Conservation (phyloP, 257 asterid species). For the Solanum peruvianum region DNA sequence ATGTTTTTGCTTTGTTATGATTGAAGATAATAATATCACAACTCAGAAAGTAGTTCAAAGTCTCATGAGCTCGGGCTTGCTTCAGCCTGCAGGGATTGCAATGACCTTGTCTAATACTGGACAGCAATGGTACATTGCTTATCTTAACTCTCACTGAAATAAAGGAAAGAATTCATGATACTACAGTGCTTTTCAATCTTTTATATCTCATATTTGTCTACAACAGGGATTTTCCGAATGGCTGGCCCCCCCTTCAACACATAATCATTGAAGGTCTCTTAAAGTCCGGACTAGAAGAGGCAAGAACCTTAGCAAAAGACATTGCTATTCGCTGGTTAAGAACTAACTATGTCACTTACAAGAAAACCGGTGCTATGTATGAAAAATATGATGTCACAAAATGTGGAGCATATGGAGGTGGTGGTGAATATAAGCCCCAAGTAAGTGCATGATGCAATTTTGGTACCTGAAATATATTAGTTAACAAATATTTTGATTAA, state of each 20-base stretch:
- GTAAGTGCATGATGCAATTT: conserved; percentile 22
- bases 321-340: conserved; percentile 68
- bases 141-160: neutral
- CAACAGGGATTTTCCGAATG: conserved; percentile 88
- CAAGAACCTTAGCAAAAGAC: conserved; percentile 37
- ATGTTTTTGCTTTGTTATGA: neutral
- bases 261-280: conserved; percentile 76
- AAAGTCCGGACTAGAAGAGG: conserved; percentile 37
- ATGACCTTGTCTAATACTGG: conserved; percentile 69
- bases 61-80: conserved; percentile 52
- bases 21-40: conserved; percentile 31
- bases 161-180: neutral
- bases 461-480: neutral
- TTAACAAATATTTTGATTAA: too few species aligned
- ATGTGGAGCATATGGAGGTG: conserved; percentile 80
- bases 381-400: conserved; percentile 69
- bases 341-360: conserved; percentile 59
- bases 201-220: neutral
- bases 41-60: conserved; percentile 47
- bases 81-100: conserved; percentile 68
- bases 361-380: conserved; percentile 68
- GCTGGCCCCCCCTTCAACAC: conserved; percentile 97
- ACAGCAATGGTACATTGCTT: conserved; percentile 64
- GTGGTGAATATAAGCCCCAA: conserved; percentile 87
- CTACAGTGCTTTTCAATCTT: neutral